Percentiles rank a stretch among this genome's conserved stretches.
phyloP scores from a whole-genome alignment of 2,329 filamentous ascomycete genomes.

The Colletotrichum orchidophilum region DNA sequence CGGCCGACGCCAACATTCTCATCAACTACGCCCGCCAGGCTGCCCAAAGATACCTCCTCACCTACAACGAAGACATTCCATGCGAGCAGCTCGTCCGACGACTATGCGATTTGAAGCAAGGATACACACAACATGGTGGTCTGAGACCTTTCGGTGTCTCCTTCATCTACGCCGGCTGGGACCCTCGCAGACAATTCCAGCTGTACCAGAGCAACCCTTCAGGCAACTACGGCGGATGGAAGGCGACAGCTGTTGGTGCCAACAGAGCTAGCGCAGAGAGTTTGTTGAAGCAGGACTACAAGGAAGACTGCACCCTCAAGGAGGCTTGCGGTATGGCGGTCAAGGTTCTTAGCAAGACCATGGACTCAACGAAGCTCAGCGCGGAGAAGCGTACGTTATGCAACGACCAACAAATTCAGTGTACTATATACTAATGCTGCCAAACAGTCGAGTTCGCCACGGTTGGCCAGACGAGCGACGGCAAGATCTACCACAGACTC shows the following conservation, averaged over 20 bases:
- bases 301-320: conserved; percentile 95
- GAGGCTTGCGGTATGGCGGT: conserved; percentile 97
- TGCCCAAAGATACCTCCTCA: conserved; percentile 96
- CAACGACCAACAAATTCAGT: background rate
- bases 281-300: conserved; percentile 98
- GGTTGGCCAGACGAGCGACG: conserved; percentile 92
- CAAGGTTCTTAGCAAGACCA: conserved; percentile 99
- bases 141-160: conserved; percentile 97
- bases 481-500: conserved; percentile 97
- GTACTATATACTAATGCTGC: conserved; percentile 10
- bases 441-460: conserved; percentile 93
- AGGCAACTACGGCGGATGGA: conserved; percentile 99
- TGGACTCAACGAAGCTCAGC: conserved; percentile 99
- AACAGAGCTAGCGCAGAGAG: conserved; percentile 99
- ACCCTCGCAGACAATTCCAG: conserved; percentile 96
- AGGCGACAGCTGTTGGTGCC: conserved; percentile 95
- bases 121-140: conserved; percentile 98
- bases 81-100: conserved; percentile 98
- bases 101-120: conserved; percentile 97
- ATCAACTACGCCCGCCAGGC: conserved; percentile 99
- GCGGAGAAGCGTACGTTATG: conserved; percentile 93
- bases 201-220: conserved; percentile 99
- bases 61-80: conserved; percentile 99
- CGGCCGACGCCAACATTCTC: conserved; percentile 98
- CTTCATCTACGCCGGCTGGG: conserved; percentile 99